Evolutionary conservation across 2,329 filamentous ascomycete genomes (phyloP), one percentile per base, ranked within the genome.

Genomic region (Trichoderma sp.): DNA sequence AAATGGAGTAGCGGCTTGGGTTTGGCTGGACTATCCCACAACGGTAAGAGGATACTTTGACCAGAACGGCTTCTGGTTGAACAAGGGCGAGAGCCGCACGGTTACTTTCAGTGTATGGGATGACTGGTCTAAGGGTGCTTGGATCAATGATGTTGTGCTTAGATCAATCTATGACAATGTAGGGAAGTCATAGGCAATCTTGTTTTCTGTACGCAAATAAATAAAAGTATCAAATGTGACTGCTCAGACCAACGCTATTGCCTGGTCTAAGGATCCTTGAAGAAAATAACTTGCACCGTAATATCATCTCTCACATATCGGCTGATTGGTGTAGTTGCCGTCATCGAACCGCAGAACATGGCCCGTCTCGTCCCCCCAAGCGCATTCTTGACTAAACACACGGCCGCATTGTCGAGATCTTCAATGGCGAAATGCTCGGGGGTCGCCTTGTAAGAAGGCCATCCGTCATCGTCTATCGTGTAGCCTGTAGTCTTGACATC

Each of bases 281-380:
- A 80, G 71, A 96, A 95, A 70, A 95, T 91, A 37, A 96, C 92
- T 79, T 96, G 91, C 19, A 96, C 91, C 0, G 93, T 96, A 67
- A 95, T 84, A 77, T 96, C 93, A 74, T 96, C 93, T 72, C 91
- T 88, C 57, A 80, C 76, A 59, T 77, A 75, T 71, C 92, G 84
- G 49, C 90, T 91, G 73, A 90, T 88, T 0, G 93, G 92, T 71
- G 88, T 88, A 10, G 88, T 87, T 33, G 93, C 84, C 1, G 91
- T 92, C 75, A 95, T 81, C 60, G 93, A 80, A 5, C 91, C 92
- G 72, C 89, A 89, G 29, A 96, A 83, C 84, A 93, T 88, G 74
- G 93, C 90, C 72, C 87, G 84, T 73, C 94, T 87, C 70, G 88
- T 90, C 5, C 93, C 93, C 49, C 93, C 93, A 16, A 96, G 86